Conservation (phyloP, 2,329 filamentous ascomycete genomes). For the Diaporthe citriasiana region DNA sequence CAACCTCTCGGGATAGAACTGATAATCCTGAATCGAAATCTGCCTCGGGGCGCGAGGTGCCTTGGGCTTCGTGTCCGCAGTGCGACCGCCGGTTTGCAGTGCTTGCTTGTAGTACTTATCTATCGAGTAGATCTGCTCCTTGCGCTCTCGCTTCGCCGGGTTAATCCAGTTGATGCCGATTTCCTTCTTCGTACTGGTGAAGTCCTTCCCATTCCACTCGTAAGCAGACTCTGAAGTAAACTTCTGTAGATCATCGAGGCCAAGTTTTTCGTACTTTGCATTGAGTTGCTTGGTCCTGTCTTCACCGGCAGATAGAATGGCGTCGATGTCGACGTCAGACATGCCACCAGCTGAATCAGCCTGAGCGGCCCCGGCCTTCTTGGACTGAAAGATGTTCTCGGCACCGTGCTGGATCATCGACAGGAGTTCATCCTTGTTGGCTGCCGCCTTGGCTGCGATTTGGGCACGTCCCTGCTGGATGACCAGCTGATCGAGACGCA, state of each 20-base stretch:
- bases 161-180: conserved; percentile 98
- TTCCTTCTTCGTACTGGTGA: conserved; percentile 91
- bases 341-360: conserved; percentile 73
- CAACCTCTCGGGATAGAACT: conserved; percentile 91
- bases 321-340: conserved; percentile 92
- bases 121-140: conserved; percentile 98
- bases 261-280: conserved; percentile 95
- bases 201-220: conserved; percentile 98
- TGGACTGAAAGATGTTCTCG: conserved; percentile 89
- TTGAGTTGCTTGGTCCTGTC: conserved; percentile 90
- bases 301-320: conserved; percentile 88
- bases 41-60: conserved; percentile 97
- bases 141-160: conserved; percentile 96
- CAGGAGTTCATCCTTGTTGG: conserved; percentile 95
- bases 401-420: conserved; percentile 99
- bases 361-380: conserved; percentile 74
- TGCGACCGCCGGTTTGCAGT: conserved; percentile 81
- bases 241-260: conserved; percentile 96
- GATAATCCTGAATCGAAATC: conserved; percentile 92
- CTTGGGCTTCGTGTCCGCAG: conserved; percentile 90
- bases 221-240: conserved; percentile 98
- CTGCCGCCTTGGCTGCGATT: conserved; percentile 88
- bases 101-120: conserved; percentile 98
- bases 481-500: conserved; percentile 95
- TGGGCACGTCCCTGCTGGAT: conserved; percentile 98